These are phyloP conservation scores for Yamadazyma diospyri DNA, from an alignment of 1,139 yeast genomes.

Conservation along the genomic window DNA sequence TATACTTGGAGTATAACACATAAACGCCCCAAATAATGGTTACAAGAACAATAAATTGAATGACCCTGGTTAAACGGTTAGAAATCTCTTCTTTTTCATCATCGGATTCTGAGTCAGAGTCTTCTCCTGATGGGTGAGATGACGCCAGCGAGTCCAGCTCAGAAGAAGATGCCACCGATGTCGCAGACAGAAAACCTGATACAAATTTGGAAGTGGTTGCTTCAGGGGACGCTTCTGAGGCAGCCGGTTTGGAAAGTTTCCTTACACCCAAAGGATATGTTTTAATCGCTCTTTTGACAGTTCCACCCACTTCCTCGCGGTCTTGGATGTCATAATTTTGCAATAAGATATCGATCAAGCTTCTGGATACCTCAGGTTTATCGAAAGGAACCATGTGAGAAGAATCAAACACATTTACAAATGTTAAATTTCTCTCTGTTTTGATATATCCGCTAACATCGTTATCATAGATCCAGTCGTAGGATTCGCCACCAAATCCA, in stretches of 20 bases:
- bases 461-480: conserved; percentile 54
- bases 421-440: conserved; percentile 69
- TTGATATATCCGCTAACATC: conserved; percentile 49
- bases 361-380: conserved; percentile 64
- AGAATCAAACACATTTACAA: conserved; percentile 68
- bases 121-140: conserved; percentile 3
- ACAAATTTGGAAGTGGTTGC: neutral
- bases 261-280: conserved; percentile 33
- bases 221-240: neutral
- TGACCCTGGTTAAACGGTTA: conserved; percentile 34
- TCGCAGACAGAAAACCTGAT: neutral
- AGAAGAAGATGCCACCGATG: conserved; percentile 9
- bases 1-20: conserved; percentile 34
- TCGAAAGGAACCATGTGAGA: conserved; percentile 97
- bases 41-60: conserved; percentile 39
- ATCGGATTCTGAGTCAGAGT: conserved; percentile 6
- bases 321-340: conserved; percentile 27
- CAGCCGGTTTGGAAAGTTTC: conserved; percentile 5
- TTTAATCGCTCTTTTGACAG: conserved; percentile 17
- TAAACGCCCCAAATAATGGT: conserved; percentile 45
- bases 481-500: conserved; percentile 47
- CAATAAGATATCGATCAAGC: conserved; percentile 55
- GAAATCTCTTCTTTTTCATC: conserved; percentile 11
- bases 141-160: conserved; percentile 12
- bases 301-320: conserved; percentile 15